These are phyloP conservation scores for Cladosporium colombiae DNA, from an alignment of 2,329 filamentous ascomycete genomes.

Conservation along the genomic window DNA sequence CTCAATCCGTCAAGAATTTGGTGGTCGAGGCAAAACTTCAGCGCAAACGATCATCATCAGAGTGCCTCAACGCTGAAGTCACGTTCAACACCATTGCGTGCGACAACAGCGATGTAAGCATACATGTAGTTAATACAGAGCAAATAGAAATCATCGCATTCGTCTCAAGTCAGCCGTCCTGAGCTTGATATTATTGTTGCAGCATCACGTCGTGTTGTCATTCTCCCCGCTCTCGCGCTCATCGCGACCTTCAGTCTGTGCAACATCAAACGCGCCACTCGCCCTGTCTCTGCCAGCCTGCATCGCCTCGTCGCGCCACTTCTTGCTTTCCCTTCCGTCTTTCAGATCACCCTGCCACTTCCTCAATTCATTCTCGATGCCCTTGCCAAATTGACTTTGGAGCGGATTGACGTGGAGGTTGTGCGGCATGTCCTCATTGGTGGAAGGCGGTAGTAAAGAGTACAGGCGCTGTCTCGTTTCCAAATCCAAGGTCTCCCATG, in stretches of 20 bases:
- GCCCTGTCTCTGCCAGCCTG: conserved; percentile 52
- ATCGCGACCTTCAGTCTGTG: conserved; percentile 57
- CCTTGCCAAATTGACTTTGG: conserved; percentile 44
- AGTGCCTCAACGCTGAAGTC: not conserved
- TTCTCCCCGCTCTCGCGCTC: conserved; percentile 56
- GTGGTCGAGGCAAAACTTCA: not conserved
- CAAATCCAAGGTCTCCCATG: conserved; percentile 33
- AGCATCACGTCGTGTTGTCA: conserved; percentile 7
- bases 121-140: too few relatives aligned
- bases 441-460: conserved; percentile 29
- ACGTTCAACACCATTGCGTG: not conserved
- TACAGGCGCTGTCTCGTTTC: conserved; percentile 33
- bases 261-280: conserved; percentile 55
- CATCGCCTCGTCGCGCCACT: conserved; percentile 58
- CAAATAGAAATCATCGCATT: not conserved
- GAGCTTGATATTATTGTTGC: not conserved
- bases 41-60: not conserved
- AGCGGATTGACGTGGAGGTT: conserved; percentile 43
- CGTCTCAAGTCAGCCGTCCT: not conserved
- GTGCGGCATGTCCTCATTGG: conserved; percentile 34
- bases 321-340: conserved; percentile 57
- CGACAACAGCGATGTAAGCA: not conserved
- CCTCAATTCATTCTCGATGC: conserved; percentile 55
- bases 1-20: conserved; percentile 2
- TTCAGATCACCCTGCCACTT: conserved; percentile 58